These are phyloP conservation scores for Rhinocladiella similis DNA, from an alignment of 2,329 filamentous ascomycete species.

Conservation along the genomic window DNA sequence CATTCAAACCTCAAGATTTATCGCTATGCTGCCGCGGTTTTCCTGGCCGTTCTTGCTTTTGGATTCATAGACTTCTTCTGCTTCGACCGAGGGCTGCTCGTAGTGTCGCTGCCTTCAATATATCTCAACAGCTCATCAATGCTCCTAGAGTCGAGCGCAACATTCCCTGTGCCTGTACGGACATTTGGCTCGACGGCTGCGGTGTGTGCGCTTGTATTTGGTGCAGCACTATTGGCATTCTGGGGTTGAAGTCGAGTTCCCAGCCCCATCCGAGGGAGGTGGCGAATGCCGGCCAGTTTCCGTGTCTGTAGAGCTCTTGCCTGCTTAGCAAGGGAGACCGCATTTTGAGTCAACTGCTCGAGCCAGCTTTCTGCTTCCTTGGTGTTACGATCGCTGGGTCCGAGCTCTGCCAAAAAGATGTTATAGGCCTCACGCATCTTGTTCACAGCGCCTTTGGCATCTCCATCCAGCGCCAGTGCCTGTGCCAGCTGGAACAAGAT, in stretches of 20 bases:
- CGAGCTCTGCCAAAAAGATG: slow-evolving; percentile 86
- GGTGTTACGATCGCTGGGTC: slow-evolving; percentile 90
- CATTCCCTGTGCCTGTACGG: slow-evolving; percentile 36
- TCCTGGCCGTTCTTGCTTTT: slow-evolving; percentile 26
- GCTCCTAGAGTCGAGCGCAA: slow-evolving; percentile 69
- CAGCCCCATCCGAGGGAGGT: slow-evolving; percentile 64
- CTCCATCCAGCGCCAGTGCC: slow-evolving; percentile 90
- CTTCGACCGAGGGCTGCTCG: slow-evolving; percentile 42
- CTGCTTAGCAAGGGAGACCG: slow-evolving; percentile 90
- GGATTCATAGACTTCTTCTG: slow-evolving; percentile 35
- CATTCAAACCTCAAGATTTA: too few species aligned
- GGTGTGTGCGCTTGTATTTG: slow-evolving; percentile 43
- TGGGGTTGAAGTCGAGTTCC: slow-evolving; percentile 29
- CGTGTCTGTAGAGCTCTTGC: slow-evolving; percentile 81
- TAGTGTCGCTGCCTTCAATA: slow-evolving; percentile 71
- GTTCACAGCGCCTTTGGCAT: slow-evolving; percentile 85
- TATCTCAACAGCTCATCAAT: slow-evolving; percentile 93
- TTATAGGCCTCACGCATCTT: slow-evolving; percentile 97
- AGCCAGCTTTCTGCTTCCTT: slow-evolving; percentile 98
- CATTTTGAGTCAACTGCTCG: slow-evolving; percentile 92
- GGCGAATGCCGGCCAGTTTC: slow-evolving; percentile 64
- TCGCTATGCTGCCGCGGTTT: slow-evolving; percentile 7
- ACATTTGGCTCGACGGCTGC: slow-evolving; percentile 15
- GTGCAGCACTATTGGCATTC: slow-evolving; percentile 44
- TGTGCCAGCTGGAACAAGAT: slow-evolving; percentile 97